Conservation (phyloP, 1,284 basidiomycete genomes). For the Bondarzewia mesenterica region DNA sequence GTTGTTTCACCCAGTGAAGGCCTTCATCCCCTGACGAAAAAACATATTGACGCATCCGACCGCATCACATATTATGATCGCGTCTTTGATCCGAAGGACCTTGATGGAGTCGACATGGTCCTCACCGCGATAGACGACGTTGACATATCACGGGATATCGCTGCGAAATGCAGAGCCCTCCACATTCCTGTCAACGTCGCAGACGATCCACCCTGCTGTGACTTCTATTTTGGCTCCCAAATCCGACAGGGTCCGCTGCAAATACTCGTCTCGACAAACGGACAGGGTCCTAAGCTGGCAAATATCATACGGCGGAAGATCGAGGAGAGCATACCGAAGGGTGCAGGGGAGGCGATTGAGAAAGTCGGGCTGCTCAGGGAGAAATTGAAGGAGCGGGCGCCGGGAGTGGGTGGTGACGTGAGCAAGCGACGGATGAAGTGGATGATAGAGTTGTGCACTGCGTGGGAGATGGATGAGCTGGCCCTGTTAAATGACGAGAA, state of each 20-base stretch:
- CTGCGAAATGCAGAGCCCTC: constrained; percentile 57
- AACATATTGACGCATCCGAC: constrained; percentile 39
- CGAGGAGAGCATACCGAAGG: constrained; percentile 59
- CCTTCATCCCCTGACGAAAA: constrained; percentile 51
- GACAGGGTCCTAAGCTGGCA: constrained; percentile 88
- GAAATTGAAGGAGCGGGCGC: constrained; percentile 64
- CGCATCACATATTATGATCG: constrained; percentile 71
- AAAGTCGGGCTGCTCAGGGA: constrained; percentile 70
- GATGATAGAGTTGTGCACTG: constrained; percentile 89
- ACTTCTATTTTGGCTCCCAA: constrained; percentile 97
- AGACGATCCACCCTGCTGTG: constrained; percentile 91
- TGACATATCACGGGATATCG: constrained; percentile 64
- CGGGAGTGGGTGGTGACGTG: constrained; percentile 68
- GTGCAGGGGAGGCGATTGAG: constrained; percentile 75
- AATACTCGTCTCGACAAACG: constrained; percentile 94
- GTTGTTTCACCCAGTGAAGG: constrained; percentile 55
- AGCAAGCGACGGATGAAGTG: constrained; percentile 84
- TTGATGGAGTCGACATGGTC: constrained; percentile 78
- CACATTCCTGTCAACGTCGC: constrained; percentile 92
- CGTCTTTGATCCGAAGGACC: constrained; percentile 52
- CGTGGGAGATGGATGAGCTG: constrained; percentile 77
- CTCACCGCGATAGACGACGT: constrained; percentile 92
- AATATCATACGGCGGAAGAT: constrained; percentile 74
- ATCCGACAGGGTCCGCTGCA: constrained; percentile 88
- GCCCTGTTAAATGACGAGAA: constrained; percentile 53